These are phyloP conservation scores for Fusarium tanahbumbuense DNA, from an alignment of 2,329 filamentous ascomycete genomes.

Conservation along the genomic window DNA sequence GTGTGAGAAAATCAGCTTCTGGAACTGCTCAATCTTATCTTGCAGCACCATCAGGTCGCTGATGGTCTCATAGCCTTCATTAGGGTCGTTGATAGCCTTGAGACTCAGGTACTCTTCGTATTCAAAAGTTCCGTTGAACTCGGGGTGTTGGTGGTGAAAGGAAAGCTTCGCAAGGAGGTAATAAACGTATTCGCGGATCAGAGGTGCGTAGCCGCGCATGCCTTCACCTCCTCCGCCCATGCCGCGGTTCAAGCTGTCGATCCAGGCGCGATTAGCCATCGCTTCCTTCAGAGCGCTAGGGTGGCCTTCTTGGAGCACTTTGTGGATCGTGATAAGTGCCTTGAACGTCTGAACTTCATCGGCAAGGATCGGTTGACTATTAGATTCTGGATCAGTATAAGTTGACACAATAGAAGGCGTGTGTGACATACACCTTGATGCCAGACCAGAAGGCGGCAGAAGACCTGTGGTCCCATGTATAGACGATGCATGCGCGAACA, in stretches of 20 bases:
- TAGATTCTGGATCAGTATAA: conserved; percentile 11
- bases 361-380: conserved; percentile 93
- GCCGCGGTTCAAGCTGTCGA: conserved; percentile 90
- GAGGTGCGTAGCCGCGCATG: conserved; percentile 86
- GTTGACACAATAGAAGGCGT: conserved; percentile 13
- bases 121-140: conserved; percentile 98
- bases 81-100: conserved; percentile 98
- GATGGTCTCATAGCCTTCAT: conserved; percentile 97
- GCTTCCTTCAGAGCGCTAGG: conserved; percentile 88
- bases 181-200: conserved; percentile 97
- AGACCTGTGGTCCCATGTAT: conserved; percentile 99
- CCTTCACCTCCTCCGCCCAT: conserved; percentile 85
- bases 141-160: conserved; percentile 96
- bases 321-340: conserved; percentile 95
- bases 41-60: conserved; percentile 95
- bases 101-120: conserved; percentile 99
- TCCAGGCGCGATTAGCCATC: conserved; percentile 87
- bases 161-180: conserved; percentile 93
- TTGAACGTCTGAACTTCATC: conserved; percentile 99
- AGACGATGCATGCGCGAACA: conserved; percentile 97
- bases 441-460: conserved; percentile 95
- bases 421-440: conserved; percentile 88
- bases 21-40: conserved; percentile 98
- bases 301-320: conserved; percentile 96
- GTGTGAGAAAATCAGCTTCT: conserved; percentile 98